Base-by-base conservation (phyloP, 2,329 filamentous ascomycete genomes). In the Beauveria sp. region DNA sequence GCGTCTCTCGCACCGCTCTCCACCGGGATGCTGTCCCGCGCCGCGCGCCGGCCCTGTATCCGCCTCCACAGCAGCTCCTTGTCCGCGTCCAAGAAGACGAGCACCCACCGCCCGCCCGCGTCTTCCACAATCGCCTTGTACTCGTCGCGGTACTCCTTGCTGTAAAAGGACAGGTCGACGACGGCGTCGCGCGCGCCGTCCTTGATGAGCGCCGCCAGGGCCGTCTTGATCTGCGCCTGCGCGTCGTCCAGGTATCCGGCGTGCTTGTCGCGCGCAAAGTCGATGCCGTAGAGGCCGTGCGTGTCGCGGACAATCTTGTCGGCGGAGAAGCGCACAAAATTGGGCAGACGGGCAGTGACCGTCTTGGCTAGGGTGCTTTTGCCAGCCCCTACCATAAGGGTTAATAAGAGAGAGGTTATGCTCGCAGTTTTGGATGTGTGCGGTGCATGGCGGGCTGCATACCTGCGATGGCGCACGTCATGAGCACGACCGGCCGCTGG, bases 151-250 rank as follows among this genome's bases (percentile, higher is more conserved):
- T 74, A 72, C 8, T 66, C 65, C 60, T 66, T 70, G 46, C 66
- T 67, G 49, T 69, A 74, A 61, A 73, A 71, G 0, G 72, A 70
- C 2, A 71, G 61, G 46, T 75, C 73, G 8, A 73, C 57, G 1
- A 73, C 64, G n/a, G 72, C 62, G 48, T 74, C 67, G 5, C 49
- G 65, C 1, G 59, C 40, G 4, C 63, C 62, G 34, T 65, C 62
- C 8, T 65, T 42, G 1, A 67, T 42, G 0, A 71, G 62, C 5
- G 38, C 26, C 12, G 46, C 45, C 3, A 70, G 49, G 2, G 57
- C 53, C n/a, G 51, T 57, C 52, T 56, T 55, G 34, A 63, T 51
- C 2, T 31, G 43, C 18, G n/a, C 45, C 16, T 55, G 56, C 34
- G 56, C 62, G n/a, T 60, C 62, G 2, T 61, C 62, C 16, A 50